Percentiles rank a stretch among this genome's conserved stretches.
phyloP scores from a whole-genome alignment of 2,329 filamentous ascomycete genomes.

The Epicoccum sorghinum region DNA sequence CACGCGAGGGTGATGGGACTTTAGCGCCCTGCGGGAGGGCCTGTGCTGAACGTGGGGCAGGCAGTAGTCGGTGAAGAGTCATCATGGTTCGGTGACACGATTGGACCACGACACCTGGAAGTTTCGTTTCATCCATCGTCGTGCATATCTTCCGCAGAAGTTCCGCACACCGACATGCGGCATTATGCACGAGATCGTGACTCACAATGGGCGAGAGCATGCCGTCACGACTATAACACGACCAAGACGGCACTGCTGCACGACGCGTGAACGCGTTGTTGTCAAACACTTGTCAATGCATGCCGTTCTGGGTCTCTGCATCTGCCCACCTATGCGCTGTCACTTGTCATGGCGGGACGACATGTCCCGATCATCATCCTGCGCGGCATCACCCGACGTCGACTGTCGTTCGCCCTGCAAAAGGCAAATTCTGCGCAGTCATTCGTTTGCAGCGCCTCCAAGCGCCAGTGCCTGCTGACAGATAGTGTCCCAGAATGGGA shows the following conservation, averaged over 20 bases:
- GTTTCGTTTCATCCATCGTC: constrained; percentile 43
- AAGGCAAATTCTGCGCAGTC: constrained; percentile 6
- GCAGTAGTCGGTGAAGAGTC: constrained; percentile 39
- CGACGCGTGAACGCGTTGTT: constrained; percentile 44
- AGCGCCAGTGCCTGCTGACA: constrained; percentile 37
- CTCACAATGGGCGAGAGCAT: constrained; percentile 42
- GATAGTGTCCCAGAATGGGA: constrained; percentile 32
- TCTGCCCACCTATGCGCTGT: constrained; percentile 35
- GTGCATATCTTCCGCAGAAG: constrained; percentile 23
- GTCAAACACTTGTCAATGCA: constrained; percentile 11
- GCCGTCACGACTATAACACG: constrained; percentile 49
- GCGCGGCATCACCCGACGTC: constrained; percentile 17
- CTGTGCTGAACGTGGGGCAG: constrained; percentile 21
- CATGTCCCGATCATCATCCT: constrained; percentile 32
- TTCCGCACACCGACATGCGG: constrained; percentile 23
- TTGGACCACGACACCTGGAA: constrained; percentile 37
- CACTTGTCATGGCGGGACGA: constrained; percentile 17
- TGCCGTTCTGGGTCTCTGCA: constrained; percentile 36
- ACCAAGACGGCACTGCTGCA: constrained; percentile 29
- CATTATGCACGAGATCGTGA: constrained; percentile 38
- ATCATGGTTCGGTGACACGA: constrained; percentile 29
- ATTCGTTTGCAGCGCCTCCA: constrained; percentile 38
- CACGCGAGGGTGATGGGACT: constrained; percentile 32
- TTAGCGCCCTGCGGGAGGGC: constrained; percentile 38
- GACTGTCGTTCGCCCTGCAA: constrained; percentile 14